These are phyloP conservation scores for Trametes cubensis DNA, from an alignment of 768 basidiomycete species.

Conservation along the genomic window DNA sequence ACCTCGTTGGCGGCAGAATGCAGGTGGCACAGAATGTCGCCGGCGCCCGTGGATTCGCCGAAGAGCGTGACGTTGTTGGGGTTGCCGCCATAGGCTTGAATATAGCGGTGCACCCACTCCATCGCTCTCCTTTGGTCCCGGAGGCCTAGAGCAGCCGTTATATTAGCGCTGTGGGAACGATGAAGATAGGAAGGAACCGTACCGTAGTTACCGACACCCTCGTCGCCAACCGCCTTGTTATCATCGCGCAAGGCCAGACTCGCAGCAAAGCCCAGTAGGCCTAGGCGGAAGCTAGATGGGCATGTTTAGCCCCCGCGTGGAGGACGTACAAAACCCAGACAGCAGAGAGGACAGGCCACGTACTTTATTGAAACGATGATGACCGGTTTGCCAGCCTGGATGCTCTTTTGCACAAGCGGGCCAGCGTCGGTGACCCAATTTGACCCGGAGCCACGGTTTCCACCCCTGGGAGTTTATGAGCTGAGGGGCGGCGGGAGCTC, in stretches of 20 bases:
- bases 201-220: slow-evolving; percentile 82
- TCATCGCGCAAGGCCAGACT: slow-evolving; percentile 67
- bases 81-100: slow-evolving; percentile 56
- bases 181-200: slow-evolving; percentile 27
- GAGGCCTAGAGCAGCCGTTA: slow-evolving; percentile 28
- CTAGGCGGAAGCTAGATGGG: slow-evolving; percentile 66
- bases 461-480: slow-evolving; percentile 56
- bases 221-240: slow-evolving; percentile 63
- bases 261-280: slow-evolving; percentile 77
- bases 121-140: slow-evolving; percentile 45
- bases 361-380: slow-evolving; percentile 79
- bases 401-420: slow-evolving; percentile 67
- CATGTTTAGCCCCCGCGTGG: slow-evolving; percentile 18
- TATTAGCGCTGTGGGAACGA: slow-evolving; percentile 1
- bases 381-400: slow-evolving; percentile 62
- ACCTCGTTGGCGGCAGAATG: slow-evolving; percentile 64
- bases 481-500: slow-evolving; percentile 1
- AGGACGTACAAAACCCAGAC: slow-evolving; percentile 15
- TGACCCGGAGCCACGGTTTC: slow-evolving; percentile 72
- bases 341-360: slow-evolving; percentile 32
- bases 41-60: slow-evolving; percentile 37
- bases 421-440: slow-evolving; percentile 80
- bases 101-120: slow-evolving; percentile 56
- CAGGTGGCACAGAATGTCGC: slow-evolving; percentile 44
- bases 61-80: slow-evolving; percentile 39